A percentile compares a stretch with the other conserved stretches of the same genome.
Conservation (phyloP, 176 grass and related monocot species). For the Panicum miliaceum region DNA sequence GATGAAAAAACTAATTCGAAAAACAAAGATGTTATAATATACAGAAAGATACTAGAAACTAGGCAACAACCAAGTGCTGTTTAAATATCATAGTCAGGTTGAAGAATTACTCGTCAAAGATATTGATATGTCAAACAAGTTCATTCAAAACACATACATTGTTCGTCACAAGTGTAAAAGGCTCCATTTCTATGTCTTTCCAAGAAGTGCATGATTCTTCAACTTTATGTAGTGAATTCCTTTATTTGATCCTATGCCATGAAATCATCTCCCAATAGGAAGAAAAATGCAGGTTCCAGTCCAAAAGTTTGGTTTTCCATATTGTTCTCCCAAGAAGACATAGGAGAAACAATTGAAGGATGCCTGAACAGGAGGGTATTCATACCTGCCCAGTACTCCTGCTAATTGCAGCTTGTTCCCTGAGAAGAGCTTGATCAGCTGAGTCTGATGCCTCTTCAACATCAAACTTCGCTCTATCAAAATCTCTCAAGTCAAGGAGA, state of each 20-base stretch:
- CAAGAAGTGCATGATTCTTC: not conserved
- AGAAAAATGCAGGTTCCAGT: not conserved
- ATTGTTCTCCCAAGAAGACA: constrained; percentile 1
- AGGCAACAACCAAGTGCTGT: not conserved
- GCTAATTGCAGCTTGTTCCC: constrained; percentile 78
- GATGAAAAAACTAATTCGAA: not conserved
- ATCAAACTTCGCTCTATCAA: constrained; percentile 84
- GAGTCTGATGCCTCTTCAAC: constrained; percentile 68
- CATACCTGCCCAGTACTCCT: constrained; percentile 91
- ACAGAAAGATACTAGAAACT: not conserved
- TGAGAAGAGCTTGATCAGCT: constrained; percentile 74
- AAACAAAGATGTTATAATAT: not conserved
- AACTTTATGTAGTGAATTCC: not conserved
- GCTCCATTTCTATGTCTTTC: not conserved
- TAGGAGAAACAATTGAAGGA: constrained; percentile 1
- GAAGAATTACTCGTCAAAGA: not conserved
- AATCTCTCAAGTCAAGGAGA: constrained; percentile 98
- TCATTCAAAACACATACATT: not conserved
- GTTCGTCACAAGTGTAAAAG: not conserved
- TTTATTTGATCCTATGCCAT: constrained; percentile 11
- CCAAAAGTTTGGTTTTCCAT: not conserved
- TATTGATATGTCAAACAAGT: constrained; percentile 28
- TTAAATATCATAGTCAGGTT: not conserved
- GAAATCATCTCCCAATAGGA: constrained; percentile 15
- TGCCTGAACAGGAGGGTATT: constrained; percentile 11